These are phyloP conservation scores for Mucor indicus DNA, from an alignment of 371 early-diverging fungal genomes.

Conservation along the genomic window DNA sequence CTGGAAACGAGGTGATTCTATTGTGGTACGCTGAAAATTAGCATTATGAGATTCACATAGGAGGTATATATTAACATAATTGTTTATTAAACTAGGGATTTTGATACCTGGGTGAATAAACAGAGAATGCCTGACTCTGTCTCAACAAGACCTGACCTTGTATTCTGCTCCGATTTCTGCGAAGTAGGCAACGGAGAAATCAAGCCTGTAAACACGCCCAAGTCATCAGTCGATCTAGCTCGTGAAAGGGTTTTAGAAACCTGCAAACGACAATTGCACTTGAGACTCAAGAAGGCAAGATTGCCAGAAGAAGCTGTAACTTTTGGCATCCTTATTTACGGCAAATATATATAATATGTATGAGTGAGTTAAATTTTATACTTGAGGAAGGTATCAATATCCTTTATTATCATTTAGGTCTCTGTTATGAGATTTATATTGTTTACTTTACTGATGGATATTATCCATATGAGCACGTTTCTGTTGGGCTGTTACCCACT, in stretches of 20 bases:
- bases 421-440: conserved; percentile 1
- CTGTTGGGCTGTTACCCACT: conserved; percentile 11
- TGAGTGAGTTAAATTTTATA: too few relatives aligned
- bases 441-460: conserved; percentile 2
- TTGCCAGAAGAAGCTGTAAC: conserved; percentile 1
- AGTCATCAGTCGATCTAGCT: neutral
- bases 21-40: too few relatives aligned
- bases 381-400: too few relatives aligned
- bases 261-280: conserved; percentile 2
- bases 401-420: neutral
- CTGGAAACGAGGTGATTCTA: too few relatives aligned
- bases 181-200: conserved; percentile 3
- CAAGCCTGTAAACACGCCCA: neutral
- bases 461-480: conserved; percentile 4
- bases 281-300: neutral
- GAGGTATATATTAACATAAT: too few relatives aligned
- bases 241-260: neutral
- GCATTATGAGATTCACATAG: too few relatives aligned
- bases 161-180: neutral
- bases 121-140: conserved; percentile 5
- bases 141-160: conserved; percentile 1
- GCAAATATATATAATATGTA: neutral
- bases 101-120: neutral
- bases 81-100: neutral
- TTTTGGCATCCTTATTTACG: conserved; percentile 3